Conservation (phyloP, 768 basidiomycete genomes). For the Tremella yokohamensis region DNA sequence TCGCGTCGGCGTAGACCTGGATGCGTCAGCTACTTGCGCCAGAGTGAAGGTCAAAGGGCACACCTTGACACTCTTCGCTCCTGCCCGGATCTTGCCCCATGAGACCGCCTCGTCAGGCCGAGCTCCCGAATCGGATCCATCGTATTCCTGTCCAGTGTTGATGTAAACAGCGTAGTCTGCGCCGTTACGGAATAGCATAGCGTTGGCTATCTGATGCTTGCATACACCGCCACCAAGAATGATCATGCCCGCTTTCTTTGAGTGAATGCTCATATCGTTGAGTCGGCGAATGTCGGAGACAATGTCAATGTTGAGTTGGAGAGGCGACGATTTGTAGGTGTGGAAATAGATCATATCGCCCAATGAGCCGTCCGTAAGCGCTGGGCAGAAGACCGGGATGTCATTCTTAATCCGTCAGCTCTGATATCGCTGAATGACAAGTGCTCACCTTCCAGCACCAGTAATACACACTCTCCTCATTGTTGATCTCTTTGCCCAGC, state of each 20-base stretch:
- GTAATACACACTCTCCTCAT: conserved; percentile 96
- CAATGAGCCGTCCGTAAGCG: conserved; percentile 93
- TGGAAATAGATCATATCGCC: conserved; percentile 99
- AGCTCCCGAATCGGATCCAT: conserved; percentile 96
- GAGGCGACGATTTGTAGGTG: conserved; percentile 77
- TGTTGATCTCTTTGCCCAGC: conserved; percentile 93
- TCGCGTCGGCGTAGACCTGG: conserved; percentile 92
- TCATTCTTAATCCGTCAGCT: conserved; percentile 67
- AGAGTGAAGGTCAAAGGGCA: conserved; percentile 25
- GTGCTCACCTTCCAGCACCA: conserved; percentile 94
- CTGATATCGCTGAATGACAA: conserved; percentile 8
- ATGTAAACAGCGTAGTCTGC: conserved; percentile 97
- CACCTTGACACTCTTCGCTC: conserved; percentile 55
- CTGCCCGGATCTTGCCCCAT: conserved; percentile 95
- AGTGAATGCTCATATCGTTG: conserved; percentile 81
- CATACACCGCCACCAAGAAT: conserved; percentile 96
- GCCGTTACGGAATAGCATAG: conserved; percentile 97
- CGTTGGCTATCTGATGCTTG: conserved; percentile 99
- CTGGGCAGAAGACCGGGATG: conserved; percentile 98
- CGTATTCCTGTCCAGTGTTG: conserved; percentile 98
- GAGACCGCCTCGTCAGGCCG: conserved; percentile 95
- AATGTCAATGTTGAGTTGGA: conserved; percentile 76
- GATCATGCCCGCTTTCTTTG: conserved; percentile 95
- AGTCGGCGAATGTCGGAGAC: conserved; percentile 87
- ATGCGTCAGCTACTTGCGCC: neutral